Conservation (phyloP, 768 basidiomycete species). For the Russula sp. region DNA sequence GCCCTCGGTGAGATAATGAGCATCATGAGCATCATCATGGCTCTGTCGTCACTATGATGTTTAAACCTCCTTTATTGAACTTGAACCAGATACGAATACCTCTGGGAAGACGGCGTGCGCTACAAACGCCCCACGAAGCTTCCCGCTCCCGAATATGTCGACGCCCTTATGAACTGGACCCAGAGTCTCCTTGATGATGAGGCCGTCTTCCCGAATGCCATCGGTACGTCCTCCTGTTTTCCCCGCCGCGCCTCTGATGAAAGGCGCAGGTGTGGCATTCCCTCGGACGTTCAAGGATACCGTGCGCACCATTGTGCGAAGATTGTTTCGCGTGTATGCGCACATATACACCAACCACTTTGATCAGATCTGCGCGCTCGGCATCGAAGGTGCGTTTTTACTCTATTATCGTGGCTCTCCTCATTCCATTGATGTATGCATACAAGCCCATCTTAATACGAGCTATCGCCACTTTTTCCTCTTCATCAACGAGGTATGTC, state of each 20-base stretch:
- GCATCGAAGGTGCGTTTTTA: slow-evolving; percentile 79
- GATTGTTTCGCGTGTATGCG: slow-evolving; percentile 95
- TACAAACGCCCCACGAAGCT: slow-evolving; percentile 91
- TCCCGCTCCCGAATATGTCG: slow-evolving; percentile 94
- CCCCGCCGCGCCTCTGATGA: not conserved
- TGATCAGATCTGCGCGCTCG: slow-evolving; percentile 96
- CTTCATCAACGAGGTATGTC: slow-evolving; percentile 86
- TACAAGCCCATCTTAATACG: slow-evolving; percentile 91
- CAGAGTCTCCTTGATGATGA: slow-evolving; percentile 92
- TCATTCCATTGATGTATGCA: not conserved
- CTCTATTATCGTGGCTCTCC: not conserved
- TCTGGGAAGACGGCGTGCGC: slow-evolving; percentile 88
- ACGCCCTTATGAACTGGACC: slow-evolving; percentile 98
- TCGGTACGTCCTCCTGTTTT: slow-evolving; percentile 48
- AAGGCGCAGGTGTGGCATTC: slow-evolving; percentile 19
- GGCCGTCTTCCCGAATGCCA: slow-evolving; percentile 88
- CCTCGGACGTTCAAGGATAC: slow-evolving; percentile 51
- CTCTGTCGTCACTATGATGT: not conserved
- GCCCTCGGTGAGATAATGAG: slow-evolving; percentile 64
- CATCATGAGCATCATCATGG: too few species aligned
- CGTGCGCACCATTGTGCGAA: slow-evolving; percentile 85
- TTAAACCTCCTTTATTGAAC: not conserved
- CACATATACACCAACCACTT: slow-evolving; percentile 99
- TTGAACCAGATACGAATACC: slow-evolving; percentile 75
- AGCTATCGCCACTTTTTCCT: slow-evolving; percentile 98